Base-by-base conservation (phyloP, 192 early-diverging fungal species). In the Mortierella hygrophila region DNA sequence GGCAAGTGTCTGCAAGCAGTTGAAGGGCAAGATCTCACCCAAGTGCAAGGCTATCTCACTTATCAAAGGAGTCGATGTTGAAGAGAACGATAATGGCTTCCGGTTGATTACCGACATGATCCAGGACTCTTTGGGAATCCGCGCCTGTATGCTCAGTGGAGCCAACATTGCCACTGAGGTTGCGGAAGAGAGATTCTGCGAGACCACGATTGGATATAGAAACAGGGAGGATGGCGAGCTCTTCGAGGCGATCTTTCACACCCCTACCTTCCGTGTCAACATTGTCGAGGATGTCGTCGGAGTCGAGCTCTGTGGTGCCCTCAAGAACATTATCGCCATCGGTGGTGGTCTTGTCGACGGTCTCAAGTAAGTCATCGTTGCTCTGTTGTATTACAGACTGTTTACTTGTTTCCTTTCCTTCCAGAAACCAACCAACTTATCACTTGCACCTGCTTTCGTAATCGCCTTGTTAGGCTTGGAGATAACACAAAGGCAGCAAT, bases 401-500 rank as follows among this genome's bases (percentile, higher is more conserved):
- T 11, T 26, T 11, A 40, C 6, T 29, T 52, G n/a, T 55, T 35
- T 8, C 5, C 21, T 32, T 74, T 4, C 21, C 10, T 47, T 44
- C 29, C 4, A 5, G 52, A 11, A 29, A 78, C 40, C 11, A 16
- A 20, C 35, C 29, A 4, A 73, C 46, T 42, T 52, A 32, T n/a
- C 26, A 42, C 52, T 6, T 26, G 20, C 6, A 20, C 32, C 35
- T 57, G 9, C n/a, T 29, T 20, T 16, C 73, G 0, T 13, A 37
- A 18, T 71, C 20, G 8, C 65, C 29, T 6, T 57, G 6, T 57
- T 55, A 78, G 77, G 11, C 89, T 93, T 46, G 98, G 97, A 47
- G 95, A 97, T 89, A 99, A 99, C 89, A 95, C 98, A n/a, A 98
- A 99, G 89, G 98, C 98, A 0, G 97, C 98, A 11, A 96, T 99